Percentiles rank a stretch among this genome's conserved stretches.
phyloP scores from a whole-genome alignment of 805 yeast genomes.

The Myxozyma sirexii region DNA sequence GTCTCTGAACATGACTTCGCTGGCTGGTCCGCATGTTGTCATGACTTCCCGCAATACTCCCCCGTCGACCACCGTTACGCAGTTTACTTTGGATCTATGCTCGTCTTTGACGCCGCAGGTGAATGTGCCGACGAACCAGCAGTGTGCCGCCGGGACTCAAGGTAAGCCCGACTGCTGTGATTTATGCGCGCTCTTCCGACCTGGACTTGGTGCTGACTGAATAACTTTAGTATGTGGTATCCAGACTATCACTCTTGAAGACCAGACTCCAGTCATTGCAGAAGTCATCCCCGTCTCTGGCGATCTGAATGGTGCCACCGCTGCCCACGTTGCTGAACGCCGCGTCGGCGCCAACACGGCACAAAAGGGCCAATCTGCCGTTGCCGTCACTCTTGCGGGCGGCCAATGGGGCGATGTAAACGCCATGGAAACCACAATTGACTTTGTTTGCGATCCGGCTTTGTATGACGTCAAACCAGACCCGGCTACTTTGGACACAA shows the following conservation, averaged over 20 bases:
- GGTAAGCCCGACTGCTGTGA: conserved; percentile 13
- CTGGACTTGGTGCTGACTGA: not conserved
- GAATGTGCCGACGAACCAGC: conserved; percentile 41
- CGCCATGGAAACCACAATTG: conserved; percentile 42
- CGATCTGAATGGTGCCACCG: conserved; percentile 41
- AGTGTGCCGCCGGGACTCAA: conserved; percentile 72
- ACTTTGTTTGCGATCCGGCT: conserved; percentile 40
- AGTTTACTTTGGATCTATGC: conserved; percentile 77
- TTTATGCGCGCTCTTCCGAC: not conserved
- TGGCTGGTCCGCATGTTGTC: conserved; percentile 55
- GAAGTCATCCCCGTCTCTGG: conserved; percentile 59
- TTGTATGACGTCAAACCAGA: conserved; percentile 32
- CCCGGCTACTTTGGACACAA: conserved; percentile 34
- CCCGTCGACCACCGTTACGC: conserved; percentile 64
- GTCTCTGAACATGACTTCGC: conserved; percentile 47
- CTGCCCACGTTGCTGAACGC: conserved; percentile 51
- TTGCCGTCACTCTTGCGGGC: conserved; percentile 50
- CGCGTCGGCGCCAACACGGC: conserved; percentile 5
- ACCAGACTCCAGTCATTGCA: conserved; percentile 50
- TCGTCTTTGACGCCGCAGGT: conserved; percentile 46
- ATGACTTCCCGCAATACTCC: conserved; percentile 62
- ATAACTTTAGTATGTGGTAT: conserved; percentile 63
- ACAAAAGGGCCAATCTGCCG: conserved; percentile 15
- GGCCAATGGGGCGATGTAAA: conserved; percentile 71
- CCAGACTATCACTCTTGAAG: conserved; percentile 57